Base-by-base conservation (phyloP, 2,329 filamentous ascomycete genomes). In the Ceratocystis smalleyi region DNA sequence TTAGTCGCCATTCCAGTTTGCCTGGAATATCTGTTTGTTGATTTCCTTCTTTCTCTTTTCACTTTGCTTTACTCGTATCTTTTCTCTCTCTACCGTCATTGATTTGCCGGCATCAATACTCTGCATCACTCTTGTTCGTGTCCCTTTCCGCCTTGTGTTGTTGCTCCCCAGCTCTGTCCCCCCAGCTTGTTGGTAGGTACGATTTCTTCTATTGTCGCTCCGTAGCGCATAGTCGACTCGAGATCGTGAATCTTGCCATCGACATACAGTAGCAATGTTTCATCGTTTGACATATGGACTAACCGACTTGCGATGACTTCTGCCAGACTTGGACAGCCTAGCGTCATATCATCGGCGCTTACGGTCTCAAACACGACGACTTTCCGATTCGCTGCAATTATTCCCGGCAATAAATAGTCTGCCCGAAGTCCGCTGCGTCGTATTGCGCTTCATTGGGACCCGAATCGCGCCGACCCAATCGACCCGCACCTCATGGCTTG, bases 401-500 rank as follows among this genome's bases (percentile, higher is more conserved):
- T 51, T 22, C 8, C 27, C 49, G n/a, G 45, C 24, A 51, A 17
- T 7, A n/a, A 51, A 17, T 7, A n/a, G 49, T 15, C 19, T 19
- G n/a, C 45, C 45, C n/a, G 6, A 43, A 17, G 12, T 40, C 57
- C 49, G 27, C 22, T 49, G 22, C 35, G 59, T 3, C 51, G 22
- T 19, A 40, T 43, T 32, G 24, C 17, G 63, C 55, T 43, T 47
- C n/a, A 10, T 8, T 27, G 22, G 54, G 22, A 64, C 17, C 3
- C 22, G 19, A 59, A 22, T 22, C 51, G 30, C 19, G 17, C 35
- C 32, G 8, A 17, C 35, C 32, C 17, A 54, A 27, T 35, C n/a
- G 15, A 35, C 3, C 7, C 19, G 45, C 45, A 32, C 43, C n/a
- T 43, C 62, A 68, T 68, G 67, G 64, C 64, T 59, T n/a, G 49